A percentile compares a stretch with the other conserved stretches of the same genome.
Evolutionary conservation across 2,329 filamentous ascomycete genomes (phyloP).

Genomic region (Penicillium janthinellum): DNA sequence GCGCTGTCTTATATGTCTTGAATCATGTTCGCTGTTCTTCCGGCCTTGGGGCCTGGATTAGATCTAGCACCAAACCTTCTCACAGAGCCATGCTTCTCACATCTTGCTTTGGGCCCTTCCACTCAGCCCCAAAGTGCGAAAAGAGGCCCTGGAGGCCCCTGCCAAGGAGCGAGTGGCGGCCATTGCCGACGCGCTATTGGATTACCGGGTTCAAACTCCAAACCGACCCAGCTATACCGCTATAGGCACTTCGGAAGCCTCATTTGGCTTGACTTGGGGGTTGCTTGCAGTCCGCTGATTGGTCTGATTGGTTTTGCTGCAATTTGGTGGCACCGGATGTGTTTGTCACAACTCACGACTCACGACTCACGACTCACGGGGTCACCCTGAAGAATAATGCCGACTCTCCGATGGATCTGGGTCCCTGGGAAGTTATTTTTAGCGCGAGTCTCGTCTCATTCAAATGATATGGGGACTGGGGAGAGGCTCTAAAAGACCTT

Average conservation of each 20-base stretch:
- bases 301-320: background rate
- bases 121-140: conserved; percentile 1
- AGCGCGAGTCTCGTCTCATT: background rate
- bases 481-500: no score
- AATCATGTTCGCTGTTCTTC: background rate
- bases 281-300: background rate
- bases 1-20: conserved; percentile 4
- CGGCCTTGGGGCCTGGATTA: conserved; percentile 1
- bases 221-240: background rate
- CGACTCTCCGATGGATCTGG: background rate
- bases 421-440: background rate
- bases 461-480: no score
- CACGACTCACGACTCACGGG: no score
- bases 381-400: background rate
- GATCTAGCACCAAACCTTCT: conserved; percentile 10
- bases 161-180: conserved; percentile 13
- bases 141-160: conserved; percentile 1
- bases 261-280: background rate
- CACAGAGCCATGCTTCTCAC: background rate
- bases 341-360: no score
- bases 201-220: background rate
- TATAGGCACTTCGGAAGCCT: conserved; percentile 1
- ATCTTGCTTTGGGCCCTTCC: conserved; percentile 1
- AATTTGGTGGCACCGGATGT: background rate
- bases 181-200: conserved; percentile 1